These are phyloP conservation scores for Lenwebbia sp. DNA, from an alignment of 345 rosid genomes.

Conservation along the genomic window DNA sequence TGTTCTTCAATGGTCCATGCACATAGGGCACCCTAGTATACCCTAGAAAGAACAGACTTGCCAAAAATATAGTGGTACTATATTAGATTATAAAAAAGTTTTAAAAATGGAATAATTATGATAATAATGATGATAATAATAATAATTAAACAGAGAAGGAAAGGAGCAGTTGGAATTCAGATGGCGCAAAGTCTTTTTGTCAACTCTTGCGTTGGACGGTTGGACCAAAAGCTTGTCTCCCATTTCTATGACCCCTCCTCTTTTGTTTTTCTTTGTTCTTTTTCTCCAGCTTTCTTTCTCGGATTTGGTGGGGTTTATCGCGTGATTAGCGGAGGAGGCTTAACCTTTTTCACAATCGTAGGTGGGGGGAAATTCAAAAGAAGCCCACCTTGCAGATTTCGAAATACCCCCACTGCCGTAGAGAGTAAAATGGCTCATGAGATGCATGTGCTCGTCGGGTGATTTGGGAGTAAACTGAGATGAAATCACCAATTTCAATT, in stretches of 20 bases:
- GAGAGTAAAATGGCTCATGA: fast-evolving
- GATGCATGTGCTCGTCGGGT: not conserved
- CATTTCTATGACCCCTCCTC: not conserved
- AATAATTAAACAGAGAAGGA: not conserved
- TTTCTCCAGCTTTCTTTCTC: not conserved
- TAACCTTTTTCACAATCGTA: not conserved
- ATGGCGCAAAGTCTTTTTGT: not conserved
- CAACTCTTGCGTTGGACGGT: not conserved
- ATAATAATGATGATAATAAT: not conserved
- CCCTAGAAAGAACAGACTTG: not conserved
- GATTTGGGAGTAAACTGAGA: not conserved
- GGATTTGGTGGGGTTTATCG: not conserved
- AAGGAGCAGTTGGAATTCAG: not conserved
- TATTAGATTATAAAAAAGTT: not conserved
- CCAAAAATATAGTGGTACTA: not conserved
- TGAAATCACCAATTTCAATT: not conserved
- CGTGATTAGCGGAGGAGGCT: slow-evolving; percentile 7
- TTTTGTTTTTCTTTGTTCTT: not conserved
- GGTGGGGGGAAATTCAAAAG: not conserved
- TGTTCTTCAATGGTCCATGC: not conserved
- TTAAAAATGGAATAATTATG: not conserved
- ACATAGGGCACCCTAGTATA: not conserved
- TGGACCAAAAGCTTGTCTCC: not conserved
- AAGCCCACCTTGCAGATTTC: not conserved
- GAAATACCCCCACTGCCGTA: not conserved